Evolutionary conservation across 2,329 filamentous ascomycete genomes (phyloP), one percentile per base, ranked within the genome.

Genomic region (Lachnellula willkommii): DNA sequence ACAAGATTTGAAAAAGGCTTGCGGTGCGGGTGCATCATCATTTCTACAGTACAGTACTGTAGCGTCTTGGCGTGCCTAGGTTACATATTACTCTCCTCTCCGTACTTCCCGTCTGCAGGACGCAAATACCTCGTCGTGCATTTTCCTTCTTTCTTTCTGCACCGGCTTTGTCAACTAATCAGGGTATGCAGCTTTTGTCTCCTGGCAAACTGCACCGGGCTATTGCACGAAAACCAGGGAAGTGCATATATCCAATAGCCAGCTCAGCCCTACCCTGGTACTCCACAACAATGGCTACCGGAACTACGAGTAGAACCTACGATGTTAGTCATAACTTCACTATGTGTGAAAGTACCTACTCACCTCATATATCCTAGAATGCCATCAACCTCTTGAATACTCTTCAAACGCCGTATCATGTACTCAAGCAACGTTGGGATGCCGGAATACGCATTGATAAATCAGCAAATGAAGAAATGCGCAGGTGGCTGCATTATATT

Each of bases 341-440:
- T 9, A 22, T 22, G 35, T 35, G 8, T 32, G 6, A 8, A 52
- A 20, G 17, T 15, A 45, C 54, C 20, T 20, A 12, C 20, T 12
- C n/a, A 17, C n/a, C 11, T 17, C 17, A 45, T 45, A 24, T 22
- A 47, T n/a, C 40, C n/a, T 63, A 95, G 90, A 90, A 94, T 70
- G 94, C 93, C 48, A 85, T 97, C 60, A 78, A 84, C 63, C 84
- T 88, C 40, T 82, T 97, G 68, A 97, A 97, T 72, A 88, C 89
- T 46, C 83, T 97, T 50, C 94, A 99, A 72, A 90, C 89, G 43
- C 95, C 95, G 52, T 93, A 87, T 69, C 82, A 87, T 49, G 81
- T 90, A 51, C 81, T 96, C 17, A 85, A 95, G 69, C 84, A 87
- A 50, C 85, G 94, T 51, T 81, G 84, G 53, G 89, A 89, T 69